Conservation (phyloP, 2,329 filamentous ascomycete species). For the Alternaria ventricosa region DNA sequence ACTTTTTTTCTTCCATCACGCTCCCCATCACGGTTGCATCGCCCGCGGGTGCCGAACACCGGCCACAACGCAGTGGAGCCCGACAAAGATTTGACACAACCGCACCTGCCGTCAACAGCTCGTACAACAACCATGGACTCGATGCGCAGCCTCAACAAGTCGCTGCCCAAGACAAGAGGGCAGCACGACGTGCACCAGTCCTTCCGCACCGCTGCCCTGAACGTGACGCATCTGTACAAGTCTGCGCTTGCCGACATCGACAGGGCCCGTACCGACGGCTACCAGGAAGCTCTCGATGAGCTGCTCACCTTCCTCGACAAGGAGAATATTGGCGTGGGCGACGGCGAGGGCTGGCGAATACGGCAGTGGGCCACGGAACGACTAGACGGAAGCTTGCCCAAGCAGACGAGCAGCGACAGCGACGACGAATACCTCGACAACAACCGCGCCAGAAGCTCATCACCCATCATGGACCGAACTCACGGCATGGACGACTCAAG, state of each 20-base stretch:
- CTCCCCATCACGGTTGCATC: not conserved
- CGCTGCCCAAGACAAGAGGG: conserved; percentile 45
- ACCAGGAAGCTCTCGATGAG: conserved; percentile 93
- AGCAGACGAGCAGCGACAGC: conserved; percentile 65
- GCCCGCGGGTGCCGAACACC: not conserved
- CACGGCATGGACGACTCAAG: conserved; percentile 52
- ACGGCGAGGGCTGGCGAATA: conserved; percentile 76
- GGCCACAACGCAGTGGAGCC: conserved; percentile 5
- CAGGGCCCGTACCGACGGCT: conserved; percentile 79
- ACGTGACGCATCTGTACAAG: conserved; percentile 96
- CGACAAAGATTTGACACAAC: not conserved
- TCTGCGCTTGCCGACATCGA: conserved; percentile 80
- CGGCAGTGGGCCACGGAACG: conserved; percentile 73
- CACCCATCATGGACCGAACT: conserved; percentile 63
- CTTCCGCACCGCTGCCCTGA: conserved; percentile 91
- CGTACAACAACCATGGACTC: conserved; percentile 42
- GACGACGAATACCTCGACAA: conserved; percentile 70
- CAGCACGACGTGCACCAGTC: conserved; percentile 73
- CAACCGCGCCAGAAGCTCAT: conserved; percentile 66
- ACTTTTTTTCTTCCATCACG: conserved; percentile 1
- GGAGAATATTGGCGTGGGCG: conserved; percentile 76
- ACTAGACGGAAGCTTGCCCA: conserved; percentile 66
- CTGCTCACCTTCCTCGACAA: conserved; percentile 84
- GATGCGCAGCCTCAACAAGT: conserved; percentile 52
- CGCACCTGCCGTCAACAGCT: not conserved